These are phyloP conservation scores for Agapanthus africanus DNA, from an alignment of 106 monocot genomes.

Conservation along the genomic window DNA sequence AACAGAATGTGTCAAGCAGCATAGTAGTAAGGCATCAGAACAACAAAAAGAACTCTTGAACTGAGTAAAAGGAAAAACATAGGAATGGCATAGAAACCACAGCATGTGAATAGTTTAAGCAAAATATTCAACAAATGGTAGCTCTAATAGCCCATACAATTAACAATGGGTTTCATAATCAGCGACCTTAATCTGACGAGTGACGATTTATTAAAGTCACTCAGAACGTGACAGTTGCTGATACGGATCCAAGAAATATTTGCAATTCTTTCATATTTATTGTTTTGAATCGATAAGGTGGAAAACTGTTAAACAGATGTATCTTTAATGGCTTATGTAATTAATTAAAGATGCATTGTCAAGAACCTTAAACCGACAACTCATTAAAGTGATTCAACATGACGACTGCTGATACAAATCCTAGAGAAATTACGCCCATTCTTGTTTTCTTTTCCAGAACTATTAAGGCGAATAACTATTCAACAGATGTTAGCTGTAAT, in stretches of 20 bases:
- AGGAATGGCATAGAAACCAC: background rate
- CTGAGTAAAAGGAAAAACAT: background rate
- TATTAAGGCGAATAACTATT: no score
- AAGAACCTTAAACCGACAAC: no score
- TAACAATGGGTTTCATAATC: background rate
- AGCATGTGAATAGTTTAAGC: background rate
- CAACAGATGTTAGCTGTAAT: no score
- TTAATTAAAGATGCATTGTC: no score
- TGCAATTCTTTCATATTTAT: background rate
- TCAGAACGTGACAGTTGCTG: background rate
- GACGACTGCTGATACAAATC: no score
- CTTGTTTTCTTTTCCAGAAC: no score
- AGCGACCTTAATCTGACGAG: background rate
- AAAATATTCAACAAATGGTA: background rate
- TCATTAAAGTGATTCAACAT: no score
- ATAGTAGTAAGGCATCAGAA: background rate
- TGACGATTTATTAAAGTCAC: background rate
- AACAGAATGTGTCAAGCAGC: slow-evolving; percentile 5
- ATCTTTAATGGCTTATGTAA: no score
- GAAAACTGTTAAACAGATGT: no score
- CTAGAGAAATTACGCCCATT: no score
- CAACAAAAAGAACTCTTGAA: background rate
- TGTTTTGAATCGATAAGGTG: background rate
- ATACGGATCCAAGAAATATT: background rate
- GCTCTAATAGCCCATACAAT: background rate